Base-by-base conservation (phyloP, 768 basidiomycete species). In the Calocybe gangraenosa region DNA sequence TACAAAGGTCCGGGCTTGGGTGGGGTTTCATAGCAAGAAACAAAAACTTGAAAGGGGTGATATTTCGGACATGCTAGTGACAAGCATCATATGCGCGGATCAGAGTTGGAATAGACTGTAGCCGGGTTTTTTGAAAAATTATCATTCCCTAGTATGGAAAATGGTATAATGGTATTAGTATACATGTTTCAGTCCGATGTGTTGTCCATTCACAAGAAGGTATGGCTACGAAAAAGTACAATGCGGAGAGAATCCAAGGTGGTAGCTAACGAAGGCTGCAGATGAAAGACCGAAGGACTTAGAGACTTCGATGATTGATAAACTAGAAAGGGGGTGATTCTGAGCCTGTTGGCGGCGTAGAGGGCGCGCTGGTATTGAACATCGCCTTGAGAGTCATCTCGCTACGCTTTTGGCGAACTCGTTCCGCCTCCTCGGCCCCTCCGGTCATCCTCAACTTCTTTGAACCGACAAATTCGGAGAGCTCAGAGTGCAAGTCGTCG, bases 401-500 rank as follows among this genome's bases (percentile, higher is more conserved):
- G 59, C 88, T 91, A 64, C 82, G 73, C 61, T 80, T 81, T 72
- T 92, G 87, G 55, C 94, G 72, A 54, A 94, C 75, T 46, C 95
- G 74, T 68, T 99, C 95, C 18, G 71, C 77, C 68, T 95, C 92
- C 63, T 94, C 91, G 18, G 91, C 87, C 11, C 92, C 94, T 20
- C 94, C 95, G 14, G 94, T 99, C 88, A 92, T 86, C 74, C 82
- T 90, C 62, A 99, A 67, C 69, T 87, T 93, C 74, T 87, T 88
- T 49, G 82, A 80, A 3, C 69, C 75, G 42, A 99, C 93, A 65
- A 98, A 97, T 3, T 87, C 91, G 36, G 68, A 65, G 54, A 99
- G 60, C 70, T 98, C 95, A 11, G 75, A 71, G 54, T 91, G 79
- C 64, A 97, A 82, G 53, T 90, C 92, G 62, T 96, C 92, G 35